Conservation (phyloP, 2,329 filamentous ascomycete species). For the Aspergillus novoparasiticus region DNA sequence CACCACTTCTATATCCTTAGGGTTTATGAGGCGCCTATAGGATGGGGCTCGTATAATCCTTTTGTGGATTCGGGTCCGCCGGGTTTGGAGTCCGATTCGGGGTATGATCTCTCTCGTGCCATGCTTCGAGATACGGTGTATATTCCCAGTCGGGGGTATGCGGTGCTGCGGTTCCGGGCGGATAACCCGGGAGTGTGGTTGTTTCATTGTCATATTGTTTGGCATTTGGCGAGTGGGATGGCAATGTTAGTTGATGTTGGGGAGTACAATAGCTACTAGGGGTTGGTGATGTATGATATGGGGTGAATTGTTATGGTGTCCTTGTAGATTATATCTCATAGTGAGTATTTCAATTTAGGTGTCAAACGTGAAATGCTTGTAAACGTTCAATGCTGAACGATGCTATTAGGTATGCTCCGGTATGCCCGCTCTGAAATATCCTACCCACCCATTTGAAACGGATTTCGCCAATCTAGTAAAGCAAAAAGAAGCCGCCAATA, state of each 20-base stretch:
- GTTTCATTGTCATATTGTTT: conserved; percentile 56
- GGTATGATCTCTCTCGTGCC: conserved; percentile 31
- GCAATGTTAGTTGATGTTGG: conserved; percentile 43
- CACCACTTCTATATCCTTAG: conserved; percentile 39
- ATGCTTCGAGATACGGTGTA: conserved; percentile 59
- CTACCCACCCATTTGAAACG: not conserved
- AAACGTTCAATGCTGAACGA: not conserved
- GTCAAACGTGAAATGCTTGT: not conserved
- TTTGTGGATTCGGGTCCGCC: conserved; percentile 28
- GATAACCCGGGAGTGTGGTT: conserved; percentile 57
- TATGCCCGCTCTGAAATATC: not conserved
- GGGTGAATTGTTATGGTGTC: not conserved
- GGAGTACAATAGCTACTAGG: not conserved
- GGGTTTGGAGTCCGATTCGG: conserved; percentile 15
- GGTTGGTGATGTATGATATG: not conserved
- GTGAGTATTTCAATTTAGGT: not conserved
- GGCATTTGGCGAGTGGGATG: conserved; percentile 53
- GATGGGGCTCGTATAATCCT: conserved; percentile 44
- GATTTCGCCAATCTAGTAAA: not conserved
- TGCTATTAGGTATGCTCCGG: not conserved
- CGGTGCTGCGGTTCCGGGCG: conserved; percentile 58
- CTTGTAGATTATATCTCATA: not conserved
- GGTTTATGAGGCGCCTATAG: conserved; percentile 30
- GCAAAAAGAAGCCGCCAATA: not conserved
- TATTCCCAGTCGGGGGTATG: conserved; percentile 56